phyloP scores from a whole-genome alignment of 148 eudicot species.

The Amaranthus palmeri region DNA sequence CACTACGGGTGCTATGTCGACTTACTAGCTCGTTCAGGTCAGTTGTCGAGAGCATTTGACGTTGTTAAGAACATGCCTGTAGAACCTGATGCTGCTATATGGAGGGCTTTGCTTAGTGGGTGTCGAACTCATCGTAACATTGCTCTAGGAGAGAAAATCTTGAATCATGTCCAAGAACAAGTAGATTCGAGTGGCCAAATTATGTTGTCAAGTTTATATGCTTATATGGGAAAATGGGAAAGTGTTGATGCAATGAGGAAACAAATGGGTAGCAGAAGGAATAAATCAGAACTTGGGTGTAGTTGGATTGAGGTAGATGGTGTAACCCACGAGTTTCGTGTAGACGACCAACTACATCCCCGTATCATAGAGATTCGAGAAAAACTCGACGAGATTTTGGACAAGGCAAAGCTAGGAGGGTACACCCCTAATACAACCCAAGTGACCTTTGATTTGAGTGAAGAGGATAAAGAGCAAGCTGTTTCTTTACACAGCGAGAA shows the following conservation, averaged over 20 bases:
- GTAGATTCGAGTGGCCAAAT: conserved; percentile 34
- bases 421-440: conserved; percentile 33
- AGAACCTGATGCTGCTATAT: conserved; percentile 50
- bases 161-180: conserved; percentile 31
- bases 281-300: conserved; percentile 42
- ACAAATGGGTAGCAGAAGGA: conserved; percentile 36
- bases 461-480: conserved; percentile 62
- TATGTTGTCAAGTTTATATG: conserved; percentile 52
- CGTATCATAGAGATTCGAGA: conserved; percentile 37
- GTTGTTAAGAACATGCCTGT: conserved; percentile 53
- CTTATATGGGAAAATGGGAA: conserved; percentile 63
- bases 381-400: conserved; percentile 40
- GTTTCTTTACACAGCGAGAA: conserved; percentile 56
- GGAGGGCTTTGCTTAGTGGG: conserved; percentile 69
- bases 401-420: conserved; percentile 36
- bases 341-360: conserved; percentile 53
- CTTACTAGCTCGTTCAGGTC: conserved; percentile 60
- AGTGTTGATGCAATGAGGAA: conserved; percentile 36
- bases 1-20: conserved; percentile 70
- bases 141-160: conserved; percentile 40
- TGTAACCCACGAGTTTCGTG: conserved; percentile 56
- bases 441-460: conserved; percentile 57
- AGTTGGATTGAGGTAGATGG: conserved; percentile 72
- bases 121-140: conserved; percentile 54
- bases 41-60: conserved; percentile 43